Percentiles rank a stretch among this genome's conserved stretches.
Evolutionary conservation across 2,329 filamentous ascomycete species (phyloP).

Genomic region (Aspergillus neoniger): DNA sequence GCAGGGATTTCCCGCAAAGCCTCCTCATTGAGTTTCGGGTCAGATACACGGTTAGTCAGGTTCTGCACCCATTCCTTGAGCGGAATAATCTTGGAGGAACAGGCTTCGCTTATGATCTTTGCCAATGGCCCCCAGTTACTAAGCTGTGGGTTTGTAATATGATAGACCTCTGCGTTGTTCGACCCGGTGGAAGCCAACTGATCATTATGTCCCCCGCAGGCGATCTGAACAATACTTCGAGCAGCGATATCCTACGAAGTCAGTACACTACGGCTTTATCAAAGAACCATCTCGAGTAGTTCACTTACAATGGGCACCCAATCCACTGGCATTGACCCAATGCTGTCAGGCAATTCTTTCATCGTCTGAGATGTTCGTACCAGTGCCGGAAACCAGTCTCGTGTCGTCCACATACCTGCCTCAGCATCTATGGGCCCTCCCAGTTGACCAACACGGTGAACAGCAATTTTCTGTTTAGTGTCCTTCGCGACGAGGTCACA

Average conservation of each 20-base stretch:
- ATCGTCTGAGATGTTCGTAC: constrained; percentile 1
- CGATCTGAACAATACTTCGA: not conserved
- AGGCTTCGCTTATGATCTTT: not conserved
- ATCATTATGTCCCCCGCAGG: not conserved
- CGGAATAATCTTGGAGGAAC: not conserved
- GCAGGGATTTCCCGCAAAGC: not conserved
- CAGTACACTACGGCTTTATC: not conserved
- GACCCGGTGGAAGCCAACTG: too few relatives aligned
- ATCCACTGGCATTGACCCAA: constrained; percentile 5
- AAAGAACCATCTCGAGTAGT: too few relatives aligned
- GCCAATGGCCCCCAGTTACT: not conserved
- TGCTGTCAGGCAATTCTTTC: not conserved
- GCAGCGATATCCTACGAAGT: not conserved
- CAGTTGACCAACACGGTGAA: constrained; percentile 11
- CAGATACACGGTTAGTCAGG: not conserved
- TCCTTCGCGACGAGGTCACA: not conserved
- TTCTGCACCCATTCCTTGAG: not conserved
- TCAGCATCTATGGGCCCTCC: not conserved
- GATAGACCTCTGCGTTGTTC: not conserved
- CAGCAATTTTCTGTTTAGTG: not conserved
- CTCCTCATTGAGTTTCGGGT: not conserved
- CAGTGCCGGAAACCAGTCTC: constrained; percentile 10
- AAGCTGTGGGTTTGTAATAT: not conserved
- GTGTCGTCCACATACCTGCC: constrained; percentile 6
- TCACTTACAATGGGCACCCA: constrained; percentile 10